Evolutionary conservation across 2,329 filamentous ascomycete genomes (phyloP).

Genomic region (Neofusicoccum kwambonambiense): DNA sequence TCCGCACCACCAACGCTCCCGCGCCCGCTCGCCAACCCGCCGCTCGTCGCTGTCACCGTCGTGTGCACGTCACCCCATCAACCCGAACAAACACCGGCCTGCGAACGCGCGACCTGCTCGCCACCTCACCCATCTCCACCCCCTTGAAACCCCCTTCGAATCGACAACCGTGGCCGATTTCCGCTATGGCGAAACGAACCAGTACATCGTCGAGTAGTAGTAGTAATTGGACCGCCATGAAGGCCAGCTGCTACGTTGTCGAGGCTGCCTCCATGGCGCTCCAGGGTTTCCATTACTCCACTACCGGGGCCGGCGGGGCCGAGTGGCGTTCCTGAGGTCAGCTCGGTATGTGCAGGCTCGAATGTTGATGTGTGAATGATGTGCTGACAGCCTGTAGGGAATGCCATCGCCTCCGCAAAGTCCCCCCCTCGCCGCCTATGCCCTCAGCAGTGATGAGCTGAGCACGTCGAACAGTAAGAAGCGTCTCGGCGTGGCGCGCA

Average conservation of each 20-base stretch:
- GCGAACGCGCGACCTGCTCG: background rate
- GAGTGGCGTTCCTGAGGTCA: constrained; percentile 48
- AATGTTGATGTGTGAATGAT: background rate
- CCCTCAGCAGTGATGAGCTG: constrained; percentile 63
- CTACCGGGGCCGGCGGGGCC: constrained; percentile 74
- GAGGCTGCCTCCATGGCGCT: constrained; percentile 67
- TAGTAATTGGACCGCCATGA: constrained; percentile 70
- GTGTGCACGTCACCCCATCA: background rate
- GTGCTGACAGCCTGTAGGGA: constrained; percentile 55
- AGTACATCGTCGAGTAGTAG: constrained; percentile 71
- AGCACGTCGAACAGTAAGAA: constrained; percentile 31
- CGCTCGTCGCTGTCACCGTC: background rate
- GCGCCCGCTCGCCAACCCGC: background rate
- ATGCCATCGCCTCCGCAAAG: constrained; percentile 82
- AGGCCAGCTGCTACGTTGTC: constrained; percentile 89
- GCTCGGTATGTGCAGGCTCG: constrained; percentile 37
- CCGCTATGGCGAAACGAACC: constrained; percentile 67
- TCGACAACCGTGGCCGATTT: constrained; percentile 47
- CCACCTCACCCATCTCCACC: background rate
- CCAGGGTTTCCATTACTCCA: constrained; percentile 90
- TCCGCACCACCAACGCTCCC: background rate
- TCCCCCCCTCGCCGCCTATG: constrained; percentile 80
- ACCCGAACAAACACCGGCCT: background rate
- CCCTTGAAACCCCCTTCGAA: background rate
- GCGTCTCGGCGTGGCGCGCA: constrained; percentile 41